Evolutionary conservation across 768 basidiomycete species (phyloP).

Genomic region (Hypholoma fasciculare): DNA sequence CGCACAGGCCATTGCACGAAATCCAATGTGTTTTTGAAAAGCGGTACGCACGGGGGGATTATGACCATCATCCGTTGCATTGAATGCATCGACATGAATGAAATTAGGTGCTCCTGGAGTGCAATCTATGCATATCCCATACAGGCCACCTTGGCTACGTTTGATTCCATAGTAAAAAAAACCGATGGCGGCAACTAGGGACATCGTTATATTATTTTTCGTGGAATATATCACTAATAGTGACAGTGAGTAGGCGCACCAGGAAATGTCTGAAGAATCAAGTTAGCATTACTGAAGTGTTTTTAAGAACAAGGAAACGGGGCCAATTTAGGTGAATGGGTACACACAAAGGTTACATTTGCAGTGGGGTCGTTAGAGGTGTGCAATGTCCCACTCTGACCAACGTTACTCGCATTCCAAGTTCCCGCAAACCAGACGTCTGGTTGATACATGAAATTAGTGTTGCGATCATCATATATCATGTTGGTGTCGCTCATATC

Average conservation of each 20-base stretch:
- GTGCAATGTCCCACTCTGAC: background rate
- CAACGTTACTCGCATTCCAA: background rate
- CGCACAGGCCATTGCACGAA: background rate
- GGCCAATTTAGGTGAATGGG: too few species aligned
- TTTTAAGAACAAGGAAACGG: background rate
- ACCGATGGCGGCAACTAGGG: constrained; percentile 20
- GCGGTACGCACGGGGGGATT: constrained; percentile 23
- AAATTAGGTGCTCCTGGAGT: constrained; percentile 21
- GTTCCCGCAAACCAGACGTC: background rate
- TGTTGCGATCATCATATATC: background rate
- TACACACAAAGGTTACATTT: background rate
- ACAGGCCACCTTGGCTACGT: constrained; percentile 21
- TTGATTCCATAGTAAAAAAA: constrained; percentile 27
- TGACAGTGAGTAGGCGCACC: background rate
- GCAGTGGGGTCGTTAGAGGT: background rate
- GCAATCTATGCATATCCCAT: constrained; percentile 29
- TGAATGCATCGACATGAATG: constrained; percentile 21
- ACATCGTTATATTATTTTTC: background rate
- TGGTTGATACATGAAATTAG: background rate
- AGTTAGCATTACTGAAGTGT: background rate
- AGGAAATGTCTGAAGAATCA: background rate
- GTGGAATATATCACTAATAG: background rate
- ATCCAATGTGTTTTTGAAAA: background rate
- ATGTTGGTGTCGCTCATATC: background rate
- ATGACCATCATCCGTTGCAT: constrained; percentile 22